Evolutionary conservation across 352 stramenopile species (phyloP).

Genomic region (Pythium apleroticum): DNA sequence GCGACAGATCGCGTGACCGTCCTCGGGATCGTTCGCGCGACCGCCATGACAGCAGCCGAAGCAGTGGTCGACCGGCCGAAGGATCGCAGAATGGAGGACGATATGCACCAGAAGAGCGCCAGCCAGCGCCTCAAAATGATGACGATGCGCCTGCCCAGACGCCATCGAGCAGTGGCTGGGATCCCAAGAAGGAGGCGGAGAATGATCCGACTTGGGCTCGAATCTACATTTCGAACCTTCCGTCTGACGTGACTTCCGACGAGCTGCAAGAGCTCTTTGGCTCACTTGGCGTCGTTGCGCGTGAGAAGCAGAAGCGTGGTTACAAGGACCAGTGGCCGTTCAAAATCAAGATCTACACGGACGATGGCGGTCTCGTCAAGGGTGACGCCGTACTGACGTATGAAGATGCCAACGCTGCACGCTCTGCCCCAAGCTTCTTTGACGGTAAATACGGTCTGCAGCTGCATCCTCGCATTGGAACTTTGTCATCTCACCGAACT

Average conservation of each 20-base stretch:
- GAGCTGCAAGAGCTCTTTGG: conserved; percentile 88
- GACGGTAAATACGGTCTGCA: conserved; percentile 39
- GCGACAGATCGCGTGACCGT: conserved; percentile 20
- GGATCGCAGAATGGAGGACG: conserved; percentile 27
- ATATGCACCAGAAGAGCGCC: conserved; percentile 12
- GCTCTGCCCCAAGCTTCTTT: conserved; percentile 82
- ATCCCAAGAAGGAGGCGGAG: conserved; percentile 72
- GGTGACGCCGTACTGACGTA: conserved; percentile 85
- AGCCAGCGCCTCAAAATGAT: conserved; percentile 6
- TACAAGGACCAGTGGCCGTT: conserved; percentile 90
- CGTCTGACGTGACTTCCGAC: conserved; percentile 67
- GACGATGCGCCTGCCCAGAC: conserved; percentile 9
- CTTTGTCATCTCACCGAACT: neutral
- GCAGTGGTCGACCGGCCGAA: neutral
- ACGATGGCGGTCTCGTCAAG: conserved; percentile 67
- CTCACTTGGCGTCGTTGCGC: conserved; percentile 74
- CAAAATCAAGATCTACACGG: conserved; percentile 90
- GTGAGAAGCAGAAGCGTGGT: conserved; percentile 85
- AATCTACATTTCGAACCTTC: conserved; percentile 88
- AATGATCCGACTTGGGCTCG: conserved; percentile 79
- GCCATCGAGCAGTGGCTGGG: conserved; percentile 52
- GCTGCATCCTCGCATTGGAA: neutral
- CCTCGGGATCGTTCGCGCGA: conserved; percentile 38
- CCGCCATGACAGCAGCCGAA: conserved; percentile 13
- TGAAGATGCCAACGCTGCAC: conserved; percentile 82